Base-by-base conservation (phyloP, 345 rosid species). In the Eucalyptus camaldulensis region DNA sequence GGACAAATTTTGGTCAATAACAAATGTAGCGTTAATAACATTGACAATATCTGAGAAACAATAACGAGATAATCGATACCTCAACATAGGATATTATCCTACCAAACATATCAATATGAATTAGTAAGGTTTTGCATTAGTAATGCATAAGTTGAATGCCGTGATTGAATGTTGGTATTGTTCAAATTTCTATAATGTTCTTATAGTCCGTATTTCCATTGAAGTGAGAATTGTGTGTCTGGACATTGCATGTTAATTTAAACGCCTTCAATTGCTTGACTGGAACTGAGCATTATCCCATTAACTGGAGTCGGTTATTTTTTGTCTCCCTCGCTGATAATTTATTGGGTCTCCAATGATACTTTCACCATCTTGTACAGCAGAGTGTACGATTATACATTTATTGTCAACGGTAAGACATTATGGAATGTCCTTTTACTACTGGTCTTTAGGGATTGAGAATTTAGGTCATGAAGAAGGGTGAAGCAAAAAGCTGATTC, bases 121-220 rank as follows among this genome's bases (percentile, higher is more conserved):
- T 9, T 51, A 51, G 56, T 51, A 1, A 51, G 56, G 4, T 51
- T 51, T 51, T 51, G 56, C 22, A 17, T 51, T 51, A 17, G 56
- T 51, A 51, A 51, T 51, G 3, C 9, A 97, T 92, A 99, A 98
- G 89, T 96, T 97, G 88, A 96, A 51, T 1, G 22, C 22, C 96
- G 56, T 51, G 81, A 49, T 49, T 81, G 80, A 83, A 54, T n/a
- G 33, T 9, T 22, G 37, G 16, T 8, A 8, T 49, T 62, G 19
- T n/a, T 31, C 2, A 25, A 14, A 65, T n/a, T 29, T 65, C 2
- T 7, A 13, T 65, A 29, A 65, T 27, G 72, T 65, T 65, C 72
- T 65, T 65, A 11, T 65, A 1, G 16, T 65, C 37, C 72, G 8
- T 29, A 65, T 15, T 62, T 62, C 72, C 72, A 62, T 29, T 27